A percentile compares a stretch with the other conserved stretches of the same genome.
Evolutionary conservation across 306 rosid species (phyloP).

Genomic region (Astragalus membranaceus): DNA sequence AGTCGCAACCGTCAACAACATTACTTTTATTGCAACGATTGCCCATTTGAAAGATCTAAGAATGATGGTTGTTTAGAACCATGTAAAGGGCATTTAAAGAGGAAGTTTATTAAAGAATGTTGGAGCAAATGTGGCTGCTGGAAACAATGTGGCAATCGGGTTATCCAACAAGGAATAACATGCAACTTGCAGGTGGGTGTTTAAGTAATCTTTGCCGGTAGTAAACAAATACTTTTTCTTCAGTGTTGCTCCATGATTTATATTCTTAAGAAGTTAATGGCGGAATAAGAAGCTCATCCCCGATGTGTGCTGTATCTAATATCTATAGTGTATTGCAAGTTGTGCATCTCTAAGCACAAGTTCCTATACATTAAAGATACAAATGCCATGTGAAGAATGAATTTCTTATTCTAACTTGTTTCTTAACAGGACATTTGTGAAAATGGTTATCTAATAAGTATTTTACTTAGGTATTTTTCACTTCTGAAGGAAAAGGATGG

Average conservation of each 20-base stretch:
- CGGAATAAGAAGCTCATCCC: neutral
- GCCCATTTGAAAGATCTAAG: conserved; percentile 74
- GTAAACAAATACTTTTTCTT: neutral
- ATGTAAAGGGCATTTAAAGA: conserved; percentile 85
- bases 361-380: neutral
- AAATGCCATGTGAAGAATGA: neutral
- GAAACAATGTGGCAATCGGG: conserved; percentile 78
- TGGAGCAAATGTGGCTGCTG: conserved; percentile 93
- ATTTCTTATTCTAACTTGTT: neutral
- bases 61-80: conserved; percentile 62
- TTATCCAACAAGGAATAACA: conserved; percentile 81
- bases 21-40: conserved; percentile 57
- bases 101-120: conserved; percentile 83
- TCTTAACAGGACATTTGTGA: neutral
- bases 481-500: conserved; percentile 91
- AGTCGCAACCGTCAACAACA: conserved; percentile 43
- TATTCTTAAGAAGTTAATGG: neutral
- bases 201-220: conserved; percentile 10
- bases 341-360: neutral
- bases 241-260: neutral
- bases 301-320: neutral
- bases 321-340: neutral
- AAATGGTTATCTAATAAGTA: neutral
- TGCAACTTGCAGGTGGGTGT: conserved; percentile 66
- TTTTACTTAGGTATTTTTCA: conserved; percentile 61